A percentile compares a stretch with the other conserved stretches of the same genome.
These are phyloP conservation scores for Diplodia intermedia DNA, from an alignment of 2,329 filamentous ascomycete genomes.

Conservation along the genomic window DNA sequence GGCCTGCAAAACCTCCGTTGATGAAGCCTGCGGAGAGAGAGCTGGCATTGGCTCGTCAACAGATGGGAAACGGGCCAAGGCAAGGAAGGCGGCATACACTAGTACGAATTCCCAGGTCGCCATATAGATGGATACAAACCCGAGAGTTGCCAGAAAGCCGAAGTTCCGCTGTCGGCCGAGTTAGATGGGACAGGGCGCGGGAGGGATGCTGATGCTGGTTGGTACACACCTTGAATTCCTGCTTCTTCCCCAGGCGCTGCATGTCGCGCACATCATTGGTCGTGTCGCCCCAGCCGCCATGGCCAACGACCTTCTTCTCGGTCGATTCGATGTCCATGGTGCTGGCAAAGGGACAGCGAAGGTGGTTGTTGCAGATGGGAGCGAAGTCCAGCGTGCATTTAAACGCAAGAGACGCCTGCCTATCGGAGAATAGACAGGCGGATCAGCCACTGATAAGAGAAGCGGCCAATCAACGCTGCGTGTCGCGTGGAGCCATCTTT, in stretches of 20 bases:
- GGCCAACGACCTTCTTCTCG: conserved; percentile 7
- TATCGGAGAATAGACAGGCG: background rate
- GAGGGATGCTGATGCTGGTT: too few relatives aligned
- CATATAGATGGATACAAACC: conserved; percentile 61
- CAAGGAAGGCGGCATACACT: conserved; percentile 37
- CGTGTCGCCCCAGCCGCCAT: conserved; percentile 32
- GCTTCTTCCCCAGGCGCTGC: conserved; percentile 58
- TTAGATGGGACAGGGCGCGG: background rate
- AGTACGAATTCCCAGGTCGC: conserved; percentile 62
- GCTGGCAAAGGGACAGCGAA: background rate
- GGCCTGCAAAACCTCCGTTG: conserved; percentile 34
- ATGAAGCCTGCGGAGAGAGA: conserved; percentile 34
- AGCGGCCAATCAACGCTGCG: background rate
- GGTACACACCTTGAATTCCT: conserved; percentile 53
- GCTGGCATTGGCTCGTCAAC: background rate
- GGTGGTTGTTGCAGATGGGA: background rate
- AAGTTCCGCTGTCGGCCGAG: conserved; percentile 53
- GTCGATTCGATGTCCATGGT: background rate
- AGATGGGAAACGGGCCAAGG: too few relatives aligned
- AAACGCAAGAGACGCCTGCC: background rate
- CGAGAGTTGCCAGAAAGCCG: conserved; percentile 58
- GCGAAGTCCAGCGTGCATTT: background rate
- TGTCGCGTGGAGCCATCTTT: too few relatives aligned
- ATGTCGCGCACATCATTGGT: conserved; percentile 46
- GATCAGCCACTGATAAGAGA: background rate